phyloP scores from a whole-genome alignment of 2,329 filamentous ascomycete species.

The Alternaria sp. region DNA sequence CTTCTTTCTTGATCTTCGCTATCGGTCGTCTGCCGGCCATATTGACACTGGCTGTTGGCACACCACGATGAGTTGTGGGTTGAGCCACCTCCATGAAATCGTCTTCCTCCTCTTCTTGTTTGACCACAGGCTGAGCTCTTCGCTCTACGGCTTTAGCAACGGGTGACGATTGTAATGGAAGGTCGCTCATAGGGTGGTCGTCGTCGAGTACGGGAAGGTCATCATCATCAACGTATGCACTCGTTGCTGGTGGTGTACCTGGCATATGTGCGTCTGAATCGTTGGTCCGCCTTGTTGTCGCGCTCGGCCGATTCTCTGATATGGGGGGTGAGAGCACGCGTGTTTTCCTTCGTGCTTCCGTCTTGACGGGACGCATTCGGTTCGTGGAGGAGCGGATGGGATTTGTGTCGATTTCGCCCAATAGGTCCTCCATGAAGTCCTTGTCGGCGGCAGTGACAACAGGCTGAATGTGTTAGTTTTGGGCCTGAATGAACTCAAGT shows the following conservation, averaged over 20 bases:
- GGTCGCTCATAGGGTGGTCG: conserved; percentile 86
- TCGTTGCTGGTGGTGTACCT: conserved; percentile 52
- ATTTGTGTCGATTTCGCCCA: conserved; percentile 88
- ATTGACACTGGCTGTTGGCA: conserved; percentile 78
- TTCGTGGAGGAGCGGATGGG: conserved; percentile 63
- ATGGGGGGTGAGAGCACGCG: conserved; percentile 80
- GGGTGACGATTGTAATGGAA: conserved; percentile 81
- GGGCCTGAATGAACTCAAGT: background rate
- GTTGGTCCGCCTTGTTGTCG: conserved; percentile 31
- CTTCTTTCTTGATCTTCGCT: conserved; percentile 73
- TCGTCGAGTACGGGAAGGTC: conserved; percentile 67
- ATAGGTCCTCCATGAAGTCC: conserved; percentile 82
- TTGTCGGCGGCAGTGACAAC: conserved; percentile 86
- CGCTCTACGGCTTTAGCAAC: conserved; percentile 79
- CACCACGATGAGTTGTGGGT: conserved; percentile 68
- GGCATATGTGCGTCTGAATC: conserved; percentile 56
- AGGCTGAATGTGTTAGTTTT: conserved; percentile 60
- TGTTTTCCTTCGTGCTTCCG: conserved; percentile 78
- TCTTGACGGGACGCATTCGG: conserved; percentile 72
- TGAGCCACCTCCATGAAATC: conserved; percentile 87
- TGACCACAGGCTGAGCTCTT: conserved; percentile 65
- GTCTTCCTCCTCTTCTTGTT: conserved; percentile 74
- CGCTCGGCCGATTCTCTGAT: conserved; percentile 54
- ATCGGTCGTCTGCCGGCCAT: conserved; percentile 80
- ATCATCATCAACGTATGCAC: conserved; percentile 61